Evolutionary conservation across 805 yeast species (phyloP), one percentile per base, ranked within the genome.

Genomic region (Nakazawaea wickerhamii): DNA sequence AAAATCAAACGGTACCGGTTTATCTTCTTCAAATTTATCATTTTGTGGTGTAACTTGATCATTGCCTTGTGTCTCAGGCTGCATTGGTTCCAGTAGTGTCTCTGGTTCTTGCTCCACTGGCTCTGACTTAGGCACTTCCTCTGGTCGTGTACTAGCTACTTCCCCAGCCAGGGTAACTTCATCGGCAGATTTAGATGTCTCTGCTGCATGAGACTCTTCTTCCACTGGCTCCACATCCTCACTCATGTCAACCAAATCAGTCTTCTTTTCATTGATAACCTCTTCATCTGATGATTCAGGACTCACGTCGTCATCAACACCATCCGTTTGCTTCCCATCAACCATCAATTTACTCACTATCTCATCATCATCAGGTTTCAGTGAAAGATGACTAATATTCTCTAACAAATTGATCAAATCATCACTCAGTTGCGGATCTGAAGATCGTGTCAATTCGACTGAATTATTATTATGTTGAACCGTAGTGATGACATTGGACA

Each of bases 1-100:
- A 59, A 91, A 93, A 58, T 93, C 95, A 61, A 91, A 90, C 4
- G 73, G 68, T 20, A 43, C 21, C 10, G 14, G 26, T 8, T 19
- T 35, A 11, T 38, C 41, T 20, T 21, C 11, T 10, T 23, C 27
- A 7, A 4, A 17, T 18, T 20, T 14, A 19, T 20, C 27, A 17
- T 25, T 20, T 30, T 4, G n/a, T 36, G 26, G 28, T 14, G 37
- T 10, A 22, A 5, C 17, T 31, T 15, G 20, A 31, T 14, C 9
- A 31, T 17, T 8, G 22, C 17, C 17, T 7, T 28, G 17, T 13
- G n/a, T n/a, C n/a, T n/a, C n/a, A n/a, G n/a, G n/a, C n/a, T n/a
- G n/a, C n/a, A n/a, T n/a, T n/a, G n/a, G n/a, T n/a, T n/a, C n/a
- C n/a, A n/a, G n/a, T n/a, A n/a, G n/a, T n/a, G n/a, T n/a, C n/a